A percentile compares a stretch with the other conserved stretches of the same genome.
Evolutionary conservation across 495 filamentous ascomycete genomes (phyloP).

Genomic region (Xylaria scruposa): DNA sequence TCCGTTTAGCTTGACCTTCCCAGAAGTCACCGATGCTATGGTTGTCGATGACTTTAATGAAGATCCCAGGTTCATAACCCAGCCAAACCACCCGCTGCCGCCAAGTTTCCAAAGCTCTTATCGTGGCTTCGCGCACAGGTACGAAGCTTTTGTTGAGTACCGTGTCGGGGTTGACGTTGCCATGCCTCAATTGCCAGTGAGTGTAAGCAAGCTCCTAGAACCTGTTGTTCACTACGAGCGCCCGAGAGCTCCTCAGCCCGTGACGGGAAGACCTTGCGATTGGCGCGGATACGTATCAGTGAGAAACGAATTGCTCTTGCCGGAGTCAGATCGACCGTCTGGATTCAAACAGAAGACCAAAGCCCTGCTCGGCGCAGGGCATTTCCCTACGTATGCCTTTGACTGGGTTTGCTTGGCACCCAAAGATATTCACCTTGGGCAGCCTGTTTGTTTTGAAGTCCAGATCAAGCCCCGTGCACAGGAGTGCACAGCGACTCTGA

Average conservation of each 20-base stretch:
- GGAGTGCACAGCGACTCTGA: conserved; percentile 19
- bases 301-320: conserved; percentile 19
- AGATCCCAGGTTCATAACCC: neutral
- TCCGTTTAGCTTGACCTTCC: conserved; percentile 20
- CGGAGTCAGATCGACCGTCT: conserved; percentile 17
- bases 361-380: conserved; percentile 10
- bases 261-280: neutral
- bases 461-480: conserved; percentile 17
- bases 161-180: conserved; percentile 22
- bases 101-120: conserved; percentile 20
- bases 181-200: conserved; percentile 19
- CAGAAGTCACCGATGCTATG: conserved; percentile 5
- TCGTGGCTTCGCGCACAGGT: conserved; percentile 12
- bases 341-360: conserved; percentile 29
- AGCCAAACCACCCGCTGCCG: conserved; percentile 10
- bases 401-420: conserved; percentile 25
- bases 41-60: neutral
- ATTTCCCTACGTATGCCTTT: conserved; percentile 26
- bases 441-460: conserved; percentile 11
- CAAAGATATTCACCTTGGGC: conserved; percentile 7
- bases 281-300: conserved; percentile 14
- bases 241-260: neutral
- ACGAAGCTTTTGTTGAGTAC: conserved; percentile 27
- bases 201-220: conserved; percentile 5
- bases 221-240: conserved; percentile 17